These are phyloP conservation scores for Cerioporus squamosus DNA, from an alignment of 1,284 basidiomycete species.

Conservation along the genomic window DNA sequence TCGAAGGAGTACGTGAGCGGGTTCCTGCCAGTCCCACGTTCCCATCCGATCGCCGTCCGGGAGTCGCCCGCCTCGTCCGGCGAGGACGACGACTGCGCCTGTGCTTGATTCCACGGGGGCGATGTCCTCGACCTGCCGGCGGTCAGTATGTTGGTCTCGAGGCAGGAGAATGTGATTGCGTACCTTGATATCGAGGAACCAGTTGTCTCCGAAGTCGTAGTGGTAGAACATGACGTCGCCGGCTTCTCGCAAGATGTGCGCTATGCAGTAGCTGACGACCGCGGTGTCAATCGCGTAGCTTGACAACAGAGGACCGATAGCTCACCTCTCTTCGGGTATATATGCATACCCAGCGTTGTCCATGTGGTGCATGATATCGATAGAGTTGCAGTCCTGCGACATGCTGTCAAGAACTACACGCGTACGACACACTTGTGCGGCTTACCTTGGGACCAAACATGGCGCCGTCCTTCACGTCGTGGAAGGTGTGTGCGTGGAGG, in stretches of 20 bases:
- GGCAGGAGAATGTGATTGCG: background rate
- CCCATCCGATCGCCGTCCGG: constrained; percentile 12
- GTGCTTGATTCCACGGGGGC: constrained; percentile 10
- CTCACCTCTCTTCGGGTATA: constrained; percentile 6
- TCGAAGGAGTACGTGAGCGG: constrained; percentile 14
- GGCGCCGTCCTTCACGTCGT: constrained; percentile 15
- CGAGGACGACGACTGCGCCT: constrained; percentile 17
- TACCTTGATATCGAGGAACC: constrained; percentile 15
- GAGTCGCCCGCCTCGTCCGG: constrained; percentile 15
- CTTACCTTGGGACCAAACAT: constrained; percentile 13
- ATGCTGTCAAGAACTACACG: too few relatives aligned
- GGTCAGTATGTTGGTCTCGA: background rate
- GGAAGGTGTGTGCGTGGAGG: constrained; percentile 16
- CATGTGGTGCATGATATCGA: constrained; percentile 13
- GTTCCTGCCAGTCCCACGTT: constrained; percentile 6
- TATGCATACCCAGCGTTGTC: constrained; percentile 6
- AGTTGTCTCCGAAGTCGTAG: constrained; percentile 20
- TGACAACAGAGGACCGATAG: too few relatives aligned
- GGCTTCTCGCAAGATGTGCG: constrained; percentile 1
- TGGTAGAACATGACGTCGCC: constrained; percentile 4
- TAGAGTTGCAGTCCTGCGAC: constrained; percentile 5
- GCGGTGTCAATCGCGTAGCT: background rate
- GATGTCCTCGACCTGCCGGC: constrained; percentile 13
- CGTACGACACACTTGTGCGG: too few relatives aligned
- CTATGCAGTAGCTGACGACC: background rate